phyloP scores from a whole-genome alignment of 179 eudicot genomes.

The Beta macrorhiza region DNA sequence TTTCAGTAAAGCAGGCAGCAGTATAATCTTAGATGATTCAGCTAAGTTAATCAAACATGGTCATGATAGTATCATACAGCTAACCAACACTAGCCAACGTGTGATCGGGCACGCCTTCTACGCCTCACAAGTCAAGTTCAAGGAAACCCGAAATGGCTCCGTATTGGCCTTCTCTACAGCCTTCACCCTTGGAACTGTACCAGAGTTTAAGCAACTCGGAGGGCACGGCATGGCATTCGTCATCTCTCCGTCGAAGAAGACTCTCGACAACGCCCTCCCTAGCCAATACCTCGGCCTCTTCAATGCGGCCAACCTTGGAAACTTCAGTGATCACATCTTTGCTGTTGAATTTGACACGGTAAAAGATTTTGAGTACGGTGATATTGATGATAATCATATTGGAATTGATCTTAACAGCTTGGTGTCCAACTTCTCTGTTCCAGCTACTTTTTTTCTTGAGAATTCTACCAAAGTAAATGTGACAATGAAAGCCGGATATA shows the following conservation, averaged over 20 bases:
- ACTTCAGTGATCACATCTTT: conserved; percentile 39
- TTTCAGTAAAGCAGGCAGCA: conserved; percentile 32
- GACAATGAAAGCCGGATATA: conserved; percentile 45
- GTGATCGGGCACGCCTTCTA: conserved; percentile 44
- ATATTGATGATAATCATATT: conserved; percentile 64
- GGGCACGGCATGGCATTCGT: conserved; percentile 55
- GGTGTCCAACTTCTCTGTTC: conserved; percentile 35
- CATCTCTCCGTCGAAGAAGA: conserved; percentile 32
- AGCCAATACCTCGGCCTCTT: conserved; percentile 51
- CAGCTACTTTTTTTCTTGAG: conserved; percentile 40
- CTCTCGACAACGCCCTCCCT: conserved; percentile 37
- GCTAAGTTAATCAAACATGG: conserved; percentile 24
- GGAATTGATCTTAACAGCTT: conserved; percentile 56
- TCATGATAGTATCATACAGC: conserved; percentile 33
- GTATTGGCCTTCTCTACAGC: conserved; percentile 41
- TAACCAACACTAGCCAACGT: conserved; percentile 49
- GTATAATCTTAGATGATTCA: conserved; percentile 31
- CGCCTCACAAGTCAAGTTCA: conserved; percentile 27
- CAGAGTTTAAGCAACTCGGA: conserved; percentile 46
- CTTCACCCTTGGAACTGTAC: conserved; percentile 44
- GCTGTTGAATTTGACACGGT: conserved; percentile 63
- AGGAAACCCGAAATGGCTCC: conserved; percentile 24
- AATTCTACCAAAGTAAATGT: conserved; percentile 36
- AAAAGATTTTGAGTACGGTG: conserved; percentile 55
- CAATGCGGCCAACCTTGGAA: conserved; percentile 35